These are phyloP conservation scores for Neofusicoccum parvum DNA, from an alignment of 2,329 filamentous ascomycete genomes.

Conservation along the genomic window DNA sequence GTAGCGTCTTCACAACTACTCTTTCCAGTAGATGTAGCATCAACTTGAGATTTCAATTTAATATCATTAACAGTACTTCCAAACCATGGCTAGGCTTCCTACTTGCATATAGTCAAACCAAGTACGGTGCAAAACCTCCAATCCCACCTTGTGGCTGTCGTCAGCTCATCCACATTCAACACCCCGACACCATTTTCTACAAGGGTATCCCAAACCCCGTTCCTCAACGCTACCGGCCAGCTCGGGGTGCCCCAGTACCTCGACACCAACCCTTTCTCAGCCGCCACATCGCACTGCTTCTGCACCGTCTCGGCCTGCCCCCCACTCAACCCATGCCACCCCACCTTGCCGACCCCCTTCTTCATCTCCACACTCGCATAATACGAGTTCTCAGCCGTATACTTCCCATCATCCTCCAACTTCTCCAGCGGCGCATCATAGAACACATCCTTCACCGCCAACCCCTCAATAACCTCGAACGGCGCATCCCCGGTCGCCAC, in stretches of 20 bases:
- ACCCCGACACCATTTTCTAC: conserved; percentile 56
- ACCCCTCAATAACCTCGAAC: conserved; percentile 39
- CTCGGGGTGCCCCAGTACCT: conserved; percentile 60
- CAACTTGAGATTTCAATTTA: too few species aligned
- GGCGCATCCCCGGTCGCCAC: conserved; percentile 58
- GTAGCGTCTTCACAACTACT: too few species aligned
- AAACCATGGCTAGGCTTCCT: too few species aligned
- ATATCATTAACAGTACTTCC: too few species aligned
- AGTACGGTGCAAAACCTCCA: too few species aligned
- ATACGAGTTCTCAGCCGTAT: conserved; percentile 59
- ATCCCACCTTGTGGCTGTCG: too few species aligned
- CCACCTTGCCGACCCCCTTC: conserved; percentile 46
- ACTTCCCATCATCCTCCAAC: conserved; percentile 49
- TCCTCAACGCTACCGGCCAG: conserved; percentile 57
- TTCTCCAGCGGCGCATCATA: conserved; percentile 53
- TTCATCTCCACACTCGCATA: conserved; percentile 67
- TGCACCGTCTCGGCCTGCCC: conserved; percentile 51
- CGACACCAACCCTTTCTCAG: conserved; percentile 55
- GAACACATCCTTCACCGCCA: conserved; percentile 56
- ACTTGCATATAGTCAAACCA: too few species aligned
- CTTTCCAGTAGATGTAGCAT: too few species aligned
- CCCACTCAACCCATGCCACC: conserved; percentile 48
- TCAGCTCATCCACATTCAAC: conserved; percentile 61
- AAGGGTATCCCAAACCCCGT: conserved; percentile 57
- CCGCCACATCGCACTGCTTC: conserved; percentile 55